Evolutionary conservation across 208 protist species (phyloP).

Genomic region (Leishmania turanica): DNA sequence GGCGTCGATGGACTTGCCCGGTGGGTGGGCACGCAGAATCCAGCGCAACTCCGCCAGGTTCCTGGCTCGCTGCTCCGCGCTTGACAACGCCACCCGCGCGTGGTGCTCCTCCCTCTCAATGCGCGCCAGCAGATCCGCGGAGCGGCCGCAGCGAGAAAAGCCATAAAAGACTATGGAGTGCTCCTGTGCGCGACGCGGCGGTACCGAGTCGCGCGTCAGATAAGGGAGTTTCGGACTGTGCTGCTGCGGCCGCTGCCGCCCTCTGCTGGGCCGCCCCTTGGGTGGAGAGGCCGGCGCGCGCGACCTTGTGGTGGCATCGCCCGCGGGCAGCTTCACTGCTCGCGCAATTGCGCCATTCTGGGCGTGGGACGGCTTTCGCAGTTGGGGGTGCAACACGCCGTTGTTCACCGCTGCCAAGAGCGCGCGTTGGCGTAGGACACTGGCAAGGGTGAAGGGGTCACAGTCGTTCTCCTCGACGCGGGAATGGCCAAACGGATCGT

Average conservation of each 20-base stretch:
- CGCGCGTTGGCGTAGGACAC: slow-evolving; percentile 14
- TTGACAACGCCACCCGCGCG: neutral
- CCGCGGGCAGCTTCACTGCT: neutral
- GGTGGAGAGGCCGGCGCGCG: neutral
- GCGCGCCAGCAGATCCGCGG: neutral
- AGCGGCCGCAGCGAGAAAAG: neutral
- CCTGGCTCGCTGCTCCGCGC: slow-evolving; percentile 12
- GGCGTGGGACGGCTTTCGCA: neutral
- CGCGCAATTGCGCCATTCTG: neutral
- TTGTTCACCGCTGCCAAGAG: slow-evolving; percentile 11
- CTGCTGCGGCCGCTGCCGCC: neutral
- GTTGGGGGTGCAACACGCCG: slow-evolving; percentile 1
- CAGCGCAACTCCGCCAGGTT: slow-evolving; percentile 18
- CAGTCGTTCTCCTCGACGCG: neutral
- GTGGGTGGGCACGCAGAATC: slow-evolving; percentile 11
- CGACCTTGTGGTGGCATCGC: neutral
- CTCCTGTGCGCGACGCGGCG: neutral
- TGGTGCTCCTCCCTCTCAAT: slow-evolving; percentile 5
- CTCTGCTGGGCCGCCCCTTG: neutral
- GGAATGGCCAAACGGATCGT: neutral
- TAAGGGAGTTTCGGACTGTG: neutral
- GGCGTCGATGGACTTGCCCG: slow-evolving; percentile 1
- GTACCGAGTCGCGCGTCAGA: neutral
- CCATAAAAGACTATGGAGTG: neutral
- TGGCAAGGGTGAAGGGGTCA: slow-evolving; percentile 12